Conservation (phyloP, 2,329 filamentous ascomycete genomes). For the Fusarium coffeatum region DNA sequence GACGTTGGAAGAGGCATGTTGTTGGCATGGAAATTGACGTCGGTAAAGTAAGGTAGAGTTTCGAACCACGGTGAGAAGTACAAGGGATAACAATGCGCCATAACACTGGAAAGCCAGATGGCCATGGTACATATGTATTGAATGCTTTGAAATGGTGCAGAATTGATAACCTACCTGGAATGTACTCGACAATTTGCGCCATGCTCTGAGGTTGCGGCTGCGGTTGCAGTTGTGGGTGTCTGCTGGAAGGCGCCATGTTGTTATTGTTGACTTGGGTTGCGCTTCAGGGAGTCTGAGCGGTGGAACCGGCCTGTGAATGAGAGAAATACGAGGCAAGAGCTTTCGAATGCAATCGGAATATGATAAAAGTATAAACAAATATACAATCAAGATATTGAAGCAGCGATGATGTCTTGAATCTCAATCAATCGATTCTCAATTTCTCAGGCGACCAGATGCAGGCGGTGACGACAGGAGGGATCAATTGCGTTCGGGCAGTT, state of each 20-base stretch:
- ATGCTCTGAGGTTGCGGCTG: conserved; percentile 64
- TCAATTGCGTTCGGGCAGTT: conserved; percentile 24
- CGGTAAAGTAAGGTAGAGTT: conserved; percentile 24
- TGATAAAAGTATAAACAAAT: conserved; percentile 9
- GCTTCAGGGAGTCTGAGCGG: conserved; percentile 31
- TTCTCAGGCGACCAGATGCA: conserved; percentile 20
- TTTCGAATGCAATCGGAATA: conserved; percentile 11
- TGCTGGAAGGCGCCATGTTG: conserved; percentile 64
- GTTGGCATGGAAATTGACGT: conserved; percentile 11
- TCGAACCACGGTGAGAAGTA: conserved; percentile 16
- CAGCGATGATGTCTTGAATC: conserved; percentile 25
- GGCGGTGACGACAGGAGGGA: conserved; percentile 38
- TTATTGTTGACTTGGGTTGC: conserved; percentile 44
- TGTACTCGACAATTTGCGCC: conserved; percentile 95
- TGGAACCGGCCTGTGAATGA: conserved; percentile 13
- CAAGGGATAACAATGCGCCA: conserved; percentile 51
- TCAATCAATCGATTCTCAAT: conserved; percentile 27
- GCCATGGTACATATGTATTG: conserved; percentile 17
- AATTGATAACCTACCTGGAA: conserved; percentile 76
- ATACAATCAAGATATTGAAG: conserved; percentile 24
- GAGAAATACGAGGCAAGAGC: conserved; percentile 9
- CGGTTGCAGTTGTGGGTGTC: conserved; percentile 43
- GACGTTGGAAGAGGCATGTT: conserved; percentile 33
- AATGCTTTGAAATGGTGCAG: conserved; percentile 2
- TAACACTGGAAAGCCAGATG: conserved; percentile 24